phyloP scores from a whole-genome alignment of 176 grass and related monocot genomes.

The Hyparrhenia diplandra region DNA sequence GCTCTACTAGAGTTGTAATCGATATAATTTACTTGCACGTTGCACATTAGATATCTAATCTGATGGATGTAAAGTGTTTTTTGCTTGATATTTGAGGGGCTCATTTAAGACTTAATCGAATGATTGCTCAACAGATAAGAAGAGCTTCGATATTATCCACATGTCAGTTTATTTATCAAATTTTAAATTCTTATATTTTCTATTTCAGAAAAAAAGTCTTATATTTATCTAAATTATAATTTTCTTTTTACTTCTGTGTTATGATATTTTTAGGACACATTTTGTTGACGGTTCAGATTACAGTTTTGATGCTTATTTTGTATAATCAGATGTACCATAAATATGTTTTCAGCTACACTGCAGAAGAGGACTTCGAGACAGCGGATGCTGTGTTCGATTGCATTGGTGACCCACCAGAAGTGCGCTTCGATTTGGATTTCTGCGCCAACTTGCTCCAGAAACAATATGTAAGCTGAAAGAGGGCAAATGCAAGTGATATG shows the following conservation, averaged over 20 bases:
- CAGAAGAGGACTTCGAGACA: slow-evolving; percentile 68
- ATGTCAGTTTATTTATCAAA: too few relatives aligned
- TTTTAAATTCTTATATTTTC: not conserved
- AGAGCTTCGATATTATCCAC: not conserved
- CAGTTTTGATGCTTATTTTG: not conserved
- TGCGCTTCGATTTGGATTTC: slow-evolving; percentile 66
- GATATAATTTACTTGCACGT: not conserved
- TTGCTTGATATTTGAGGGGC: not conserved
- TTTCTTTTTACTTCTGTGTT: not conserved
- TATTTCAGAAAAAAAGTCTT: not conserved
- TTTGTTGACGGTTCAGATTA: not conserved
- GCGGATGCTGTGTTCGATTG: slow-evolving; percentile 86
- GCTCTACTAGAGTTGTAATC: not conserved
- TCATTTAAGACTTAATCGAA: too few relatives aligned
- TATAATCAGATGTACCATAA: not conserved
- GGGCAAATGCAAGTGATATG: not conserved
- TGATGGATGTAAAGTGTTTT: not conserved
- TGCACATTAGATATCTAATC: not conserved
- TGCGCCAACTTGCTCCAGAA: slow-evolving; percentile 70
- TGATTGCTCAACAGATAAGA: too few relatives aligned
- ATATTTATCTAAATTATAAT: not conserved
- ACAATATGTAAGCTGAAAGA: slow-evolving; percentile 68
- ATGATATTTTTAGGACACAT: not conserved
- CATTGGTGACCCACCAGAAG: slow-evolving; percentile 91
- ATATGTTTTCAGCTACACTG: slow-evolving; percentile 58